Conservation (phyloP, 2,329 filamentous ascomycete species). For the Diaporthe helianthi region DNA sequence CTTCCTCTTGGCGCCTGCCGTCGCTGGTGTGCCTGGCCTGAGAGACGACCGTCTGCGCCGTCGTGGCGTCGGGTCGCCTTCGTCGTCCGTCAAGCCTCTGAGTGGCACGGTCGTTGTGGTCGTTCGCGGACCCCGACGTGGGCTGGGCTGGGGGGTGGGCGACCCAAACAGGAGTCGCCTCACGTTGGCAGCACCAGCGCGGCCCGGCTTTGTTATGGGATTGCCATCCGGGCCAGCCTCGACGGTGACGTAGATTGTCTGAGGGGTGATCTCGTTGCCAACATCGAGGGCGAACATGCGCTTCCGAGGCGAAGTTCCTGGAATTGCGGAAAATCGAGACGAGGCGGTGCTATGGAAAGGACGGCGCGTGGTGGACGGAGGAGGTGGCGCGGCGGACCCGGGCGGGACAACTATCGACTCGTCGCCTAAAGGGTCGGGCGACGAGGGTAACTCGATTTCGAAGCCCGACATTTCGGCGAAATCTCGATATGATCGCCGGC, state of each 20-base stretch:
- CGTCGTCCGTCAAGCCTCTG: conserved; percentile 51
- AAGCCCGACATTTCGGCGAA: conserved; percentile 36
- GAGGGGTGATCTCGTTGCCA: conserved; percentile 56
- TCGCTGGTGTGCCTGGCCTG: conserved; percentile 58
- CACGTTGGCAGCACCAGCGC: conserved; percentile 39
- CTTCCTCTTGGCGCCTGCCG: conserved; percentile 52
- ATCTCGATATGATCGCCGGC: conserved; percentile 35
- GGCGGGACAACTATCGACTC: conserved; percentile 44
- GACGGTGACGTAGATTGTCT: conserved; percentile 62
- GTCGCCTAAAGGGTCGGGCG: conserved; percentile 46
- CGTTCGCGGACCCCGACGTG: conserved; percentile 47
- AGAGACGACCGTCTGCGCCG: conserved; percentile 56
- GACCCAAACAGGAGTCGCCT: conserved; percentile 51
- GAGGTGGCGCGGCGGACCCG: conserved; percentile 24
- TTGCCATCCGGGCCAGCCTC: conserved; percentile 52
- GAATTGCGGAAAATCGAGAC: conserved; percentile 42
- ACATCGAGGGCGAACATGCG: conserved; percentile 65
- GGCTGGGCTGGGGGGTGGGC: conserved; percentile 49
- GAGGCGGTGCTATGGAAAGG: conserved; percentile 54
- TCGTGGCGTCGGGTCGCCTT: conserved; percentile 48
- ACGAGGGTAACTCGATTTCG: conserved; percentile 43
- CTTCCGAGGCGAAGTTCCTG: conserved; percentile 57
- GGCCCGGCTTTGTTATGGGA: conserved; percentile 21
- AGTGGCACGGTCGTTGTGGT: conserved; percentile 61
- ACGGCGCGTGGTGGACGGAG: conserved; percentile 40